A percentile compares a stretch with the other conserved stretches of the same genome.
These are phyloP conservation scores for Lepidium aucheri DNA, from an alignment of 345 rosid species.

Conservation along the genomic window DNA sequence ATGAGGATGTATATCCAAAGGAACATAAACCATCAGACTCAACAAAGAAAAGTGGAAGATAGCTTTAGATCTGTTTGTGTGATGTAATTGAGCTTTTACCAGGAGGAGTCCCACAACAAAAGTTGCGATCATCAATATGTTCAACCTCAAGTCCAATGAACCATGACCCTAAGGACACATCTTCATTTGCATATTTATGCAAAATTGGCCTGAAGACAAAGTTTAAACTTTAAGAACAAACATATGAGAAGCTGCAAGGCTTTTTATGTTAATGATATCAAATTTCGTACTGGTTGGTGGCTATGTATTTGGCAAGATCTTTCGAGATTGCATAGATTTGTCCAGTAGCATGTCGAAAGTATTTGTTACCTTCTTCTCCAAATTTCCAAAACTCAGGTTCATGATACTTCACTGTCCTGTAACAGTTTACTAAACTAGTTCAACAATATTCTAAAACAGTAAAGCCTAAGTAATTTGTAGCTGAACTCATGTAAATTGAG, in stretches of 20 bases:
- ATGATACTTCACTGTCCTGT: conserved; percentile 86
- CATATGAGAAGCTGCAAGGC: not conserved
- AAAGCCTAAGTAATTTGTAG: not conserved
- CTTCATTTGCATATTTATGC: conserved; percentile 95
- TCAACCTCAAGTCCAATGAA: conserved; percentile 95
- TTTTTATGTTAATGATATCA: not conserved
- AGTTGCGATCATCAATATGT: conserved; percentile 77
- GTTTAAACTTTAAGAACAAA: not conserved
- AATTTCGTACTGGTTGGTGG: conserved; percentile 67
- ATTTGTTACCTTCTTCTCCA: conserved; percentile 92
- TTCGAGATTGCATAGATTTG: conserved; percentile 95
- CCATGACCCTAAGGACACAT: conserved; percentile 94
- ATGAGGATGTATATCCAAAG: not conserved
- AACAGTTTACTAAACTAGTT: not conserved
- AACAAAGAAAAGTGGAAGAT: not conserved
- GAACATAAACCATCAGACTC: not conserved
- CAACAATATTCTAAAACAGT: not conserved
- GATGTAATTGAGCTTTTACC: conserved; percentile 34
- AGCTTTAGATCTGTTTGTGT: not conserved
- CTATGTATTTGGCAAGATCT: conserved; percentile 85
- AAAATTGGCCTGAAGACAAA: conserved; percentile 56
- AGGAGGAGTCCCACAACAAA: conserved; percentile 98
- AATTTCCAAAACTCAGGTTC: conserved; percentile 99
- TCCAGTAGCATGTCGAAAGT: conserved; percentile 96
- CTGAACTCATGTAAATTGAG: not conserved